Percentiles rank a stretch among this genome's conserved stretches.
These are phyloP conservation scores for Imleria badia DNA, from an alignment of 768 basidiomycete species.

Conservation along the genomic window DNA sequence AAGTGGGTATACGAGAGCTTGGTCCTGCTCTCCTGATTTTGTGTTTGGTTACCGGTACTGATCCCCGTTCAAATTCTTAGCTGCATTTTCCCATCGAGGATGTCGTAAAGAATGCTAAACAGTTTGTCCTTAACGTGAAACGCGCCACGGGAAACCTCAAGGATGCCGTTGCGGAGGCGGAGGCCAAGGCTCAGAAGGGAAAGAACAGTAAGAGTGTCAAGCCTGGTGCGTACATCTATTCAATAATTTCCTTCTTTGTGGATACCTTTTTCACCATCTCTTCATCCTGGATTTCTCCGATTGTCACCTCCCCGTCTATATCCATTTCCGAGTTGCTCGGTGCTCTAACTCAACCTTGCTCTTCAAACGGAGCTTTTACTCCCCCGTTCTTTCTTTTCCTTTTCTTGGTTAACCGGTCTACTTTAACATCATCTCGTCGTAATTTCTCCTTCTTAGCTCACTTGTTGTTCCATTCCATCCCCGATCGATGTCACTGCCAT, in stretches of 20 bases:
- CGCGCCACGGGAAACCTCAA: slow-evolving; percentile 69
- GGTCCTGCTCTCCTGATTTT: not conserved
- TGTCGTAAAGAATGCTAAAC: slow-evolving; percentile 73
- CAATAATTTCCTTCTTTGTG: not conserved
- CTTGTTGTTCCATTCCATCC: slow-evolving; percentile 6
- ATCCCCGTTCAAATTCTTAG: slow-evolving; percentile 38
- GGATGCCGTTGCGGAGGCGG: slow-evolving; percentile 39
- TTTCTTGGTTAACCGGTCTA: slow-evolving; percentile 1
- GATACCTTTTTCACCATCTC: not conserved
- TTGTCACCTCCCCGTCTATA: not conserved
- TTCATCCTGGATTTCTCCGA: not conserved
- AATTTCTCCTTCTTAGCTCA: slow-evolving; percentile 4
- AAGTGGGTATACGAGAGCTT: slow-evolving; percentile 43
- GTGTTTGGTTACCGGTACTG: not conserved
- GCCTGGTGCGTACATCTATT: slow-evolving; percentile 35
- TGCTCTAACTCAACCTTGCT: not conserved
- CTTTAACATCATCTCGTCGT: not conserved
- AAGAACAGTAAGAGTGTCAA: slow-evolving; percentile 42
- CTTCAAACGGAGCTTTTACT: not conserved
- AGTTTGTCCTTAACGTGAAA: slow-evolving; percentile 74
- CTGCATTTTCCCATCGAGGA: slow-evolving; percentile 74
- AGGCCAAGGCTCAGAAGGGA: slow-evolving; percentile 43
- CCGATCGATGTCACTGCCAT: slow-evolving; percentile 13
- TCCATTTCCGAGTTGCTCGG: not conserved
- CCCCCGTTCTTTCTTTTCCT: not conserved